phyloP scores from a whole-genome alignment of 169 alveolate species.

The Plasmodium falciparum region DNA sequence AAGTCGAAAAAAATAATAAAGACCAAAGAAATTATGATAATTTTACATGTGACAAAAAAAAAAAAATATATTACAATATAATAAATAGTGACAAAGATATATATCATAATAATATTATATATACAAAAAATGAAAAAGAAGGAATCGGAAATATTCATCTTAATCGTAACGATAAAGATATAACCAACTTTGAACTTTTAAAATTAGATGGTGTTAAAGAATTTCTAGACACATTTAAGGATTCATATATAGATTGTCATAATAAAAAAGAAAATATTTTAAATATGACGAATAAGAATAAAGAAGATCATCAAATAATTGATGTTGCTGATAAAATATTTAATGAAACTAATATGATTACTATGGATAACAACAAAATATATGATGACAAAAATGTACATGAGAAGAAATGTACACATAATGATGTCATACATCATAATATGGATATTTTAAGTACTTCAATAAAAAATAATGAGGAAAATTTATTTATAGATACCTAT shows the following conservation, averaged over 20 bases:
- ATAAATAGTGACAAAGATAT: too few species aligned
- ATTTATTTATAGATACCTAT: too few species aligned
- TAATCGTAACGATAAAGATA: not conserved
- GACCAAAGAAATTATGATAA: not conserved
- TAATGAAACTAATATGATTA: too few species aligned
- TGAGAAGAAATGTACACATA: not conserved
- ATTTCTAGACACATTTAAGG: slow-evolving; percentile 24
- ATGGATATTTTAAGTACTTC: too few species aligned
- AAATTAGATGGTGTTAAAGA: slow-evolving; percentile 2
- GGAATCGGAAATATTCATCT: too few species aligned
- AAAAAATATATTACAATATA: not conserved
- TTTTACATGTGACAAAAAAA: not conserved
- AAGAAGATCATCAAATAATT: not conserved
- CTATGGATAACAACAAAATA: not conserved
- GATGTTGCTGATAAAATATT: not conserved
- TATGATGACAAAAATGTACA: not conserved
- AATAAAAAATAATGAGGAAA: too few species aligned
- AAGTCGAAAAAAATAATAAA: not conserved
- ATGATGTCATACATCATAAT: not conserved
- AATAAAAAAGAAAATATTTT: not conserved
- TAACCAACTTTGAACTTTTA: not conserved
- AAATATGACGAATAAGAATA: not conserved
- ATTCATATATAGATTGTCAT: not conserved
- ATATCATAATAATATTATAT: not conserved
- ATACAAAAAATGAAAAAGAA: not conserved